Base-by-base conservation (phyloP, 345 rosid genomes). In the Citrus inodora region DNA sequence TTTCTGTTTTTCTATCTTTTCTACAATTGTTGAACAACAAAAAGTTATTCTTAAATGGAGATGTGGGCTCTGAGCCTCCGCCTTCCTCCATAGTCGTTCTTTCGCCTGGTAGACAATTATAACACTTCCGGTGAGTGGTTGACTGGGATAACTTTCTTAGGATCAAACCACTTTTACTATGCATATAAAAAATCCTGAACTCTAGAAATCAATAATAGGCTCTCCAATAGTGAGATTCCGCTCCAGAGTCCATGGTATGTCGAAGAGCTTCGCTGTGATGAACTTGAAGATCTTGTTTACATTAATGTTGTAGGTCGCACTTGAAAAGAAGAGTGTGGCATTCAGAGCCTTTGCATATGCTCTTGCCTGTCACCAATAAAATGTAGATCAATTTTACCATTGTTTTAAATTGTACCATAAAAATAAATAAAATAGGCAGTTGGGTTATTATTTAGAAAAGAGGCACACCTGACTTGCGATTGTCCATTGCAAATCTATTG, bases 231-330 rank as follows among this genome's bases (percentile, higher is more conserved):
- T 95, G 32, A 95, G 90, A 80, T 95, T 95, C 0, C 96, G 89
- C 87, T 92, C 98, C 78, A 92, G 87, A 0, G 88, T 85, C 97
- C 97, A 95, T 37, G 98, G 97, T 71, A 92, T 76, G 76, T 95
- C 99, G 32, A 95, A 93, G 63, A 95, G 88, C 87, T 92, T 93
- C 2, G 99, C 99, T 2, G 98, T 92, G 78, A 95, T 89, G 90
- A 93, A 95, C 85, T 95, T 93, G 86, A 95, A 93, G 81, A 95
- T 87, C 90, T 95, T 95, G 79, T 88, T 95, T 22, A 95, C 99
- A 76, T 95, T 95, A 67, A 95, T 95, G 86, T 93, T 95, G 82
- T 95, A 93, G 51, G 90, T 84, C 9, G 98, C 92, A 61, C 99
- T 95, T 37, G 98, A 95, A 80, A 95, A 95, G 90, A 95, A 95